Percentiles rank a stretch among this genome's conserved stretches.
phyloP scores from a whole-genome alignment of 352 stramenopile genomes.

The Phytophthora agathidicida region DNA sequence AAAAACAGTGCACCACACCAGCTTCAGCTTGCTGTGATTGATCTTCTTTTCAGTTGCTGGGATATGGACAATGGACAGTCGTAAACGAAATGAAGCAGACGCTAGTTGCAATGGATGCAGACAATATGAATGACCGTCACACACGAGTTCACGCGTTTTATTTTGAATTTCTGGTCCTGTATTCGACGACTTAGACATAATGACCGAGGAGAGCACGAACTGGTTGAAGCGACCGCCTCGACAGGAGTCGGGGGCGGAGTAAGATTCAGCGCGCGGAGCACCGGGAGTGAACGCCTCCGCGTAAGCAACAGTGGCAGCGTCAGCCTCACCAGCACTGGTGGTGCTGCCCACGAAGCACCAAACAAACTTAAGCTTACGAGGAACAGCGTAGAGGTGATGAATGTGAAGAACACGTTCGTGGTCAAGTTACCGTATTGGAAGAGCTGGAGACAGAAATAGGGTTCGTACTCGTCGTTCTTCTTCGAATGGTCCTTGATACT shows the following conservation, averaged over 20 bases:
- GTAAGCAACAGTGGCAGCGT: conserved; percentile 9
- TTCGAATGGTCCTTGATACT: too few species aligned
- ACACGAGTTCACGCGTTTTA: too few species aligned
- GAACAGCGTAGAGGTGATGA: conserved; percentile 31
- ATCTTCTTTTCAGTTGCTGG: too few species aligned
- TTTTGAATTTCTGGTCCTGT: too few species aligned
- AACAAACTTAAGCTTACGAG: conserved; percentile 23
- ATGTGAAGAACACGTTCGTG: conserved; percentile 31
- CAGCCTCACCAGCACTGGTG: conserved; percentile 1
- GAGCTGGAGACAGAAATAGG: conserved; percentile 15
- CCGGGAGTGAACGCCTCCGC: conserved; percentile 7
- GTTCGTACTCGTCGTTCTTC: background rate
- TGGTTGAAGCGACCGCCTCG: conserved; percentile 30
- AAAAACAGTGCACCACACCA: too few species aligned
- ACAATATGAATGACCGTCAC: too few species aligned
- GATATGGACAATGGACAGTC: too few species aligned
- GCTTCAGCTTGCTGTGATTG: too few species aligned
- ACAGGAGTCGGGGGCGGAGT: conserved; percentile 15
- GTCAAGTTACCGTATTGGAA: conserved; percentile 34
- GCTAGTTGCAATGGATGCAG: too few species aligned
- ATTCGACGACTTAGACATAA: too few species aligned
- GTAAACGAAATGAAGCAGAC: too few species aligned
- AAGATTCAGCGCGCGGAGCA: conserved; percentile 10
- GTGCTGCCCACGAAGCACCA: conserved; percentile 27
- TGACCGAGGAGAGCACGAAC: conserved; percentile 29